Evolutionary conservation across 2,329 filamentous ascomycete genomes (phyloP).

Genomic region (Cercospora zeae-maydis): DNA sequence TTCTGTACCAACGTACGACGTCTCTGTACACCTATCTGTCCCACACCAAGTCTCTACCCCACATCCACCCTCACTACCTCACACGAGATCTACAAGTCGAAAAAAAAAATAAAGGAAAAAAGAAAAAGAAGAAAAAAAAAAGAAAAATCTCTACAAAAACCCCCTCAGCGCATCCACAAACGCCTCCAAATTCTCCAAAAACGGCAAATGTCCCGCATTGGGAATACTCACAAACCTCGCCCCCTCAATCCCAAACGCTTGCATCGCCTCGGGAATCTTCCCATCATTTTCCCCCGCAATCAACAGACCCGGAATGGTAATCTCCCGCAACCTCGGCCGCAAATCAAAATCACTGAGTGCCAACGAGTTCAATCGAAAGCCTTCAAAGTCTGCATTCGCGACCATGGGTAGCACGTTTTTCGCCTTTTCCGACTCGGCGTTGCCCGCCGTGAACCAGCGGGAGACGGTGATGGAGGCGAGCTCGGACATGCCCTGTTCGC

Average conservation of each 20-base stretch:
- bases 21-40: no score
- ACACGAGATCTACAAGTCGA: no score
- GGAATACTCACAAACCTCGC: slow-evolving; percentile 64
- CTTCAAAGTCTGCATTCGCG: slow-evolving; percentile 62
- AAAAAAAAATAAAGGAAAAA: no score
- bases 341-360: slow-evolving; percentile 72
- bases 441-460: slow-evolving; percentile 66
- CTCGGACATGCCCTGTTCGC: slow-evolving; percentile 36
- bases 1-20: background rate
- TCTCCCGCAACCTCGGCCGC: slow-evolving; percentile 52
- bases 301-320: slow-evolving; percentile 60
- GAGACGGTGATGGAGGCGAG: slow-evolving; percentile 68
- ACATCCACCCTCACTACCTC: no score
- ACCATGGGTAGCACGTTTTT: slow-evolving; percentile 66
- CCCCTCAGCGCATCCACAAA: slow-evolving; percentile 62
- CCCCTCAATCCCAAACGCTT: slow-evolving; percentile 54
- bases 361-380: slow-evolving; percentile 65
- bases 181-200: slow-evolving; percentile 69
- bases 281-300: slow-evolving; percentile 72
- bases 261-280: slow-evolving; percentile 74
- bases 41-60: no score
- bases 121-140: no score
- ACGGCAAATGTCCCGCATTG: slow-evolving; percentile 74
- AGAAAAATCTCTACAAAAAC: slow-evolving; percentile 46
- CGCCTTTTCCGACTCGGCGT: slow-evolving; percentile 58